phyloP scores from a whole-genome alignment of 352 stramenopile genomes.

The Phytophthora multivora region DNA sequence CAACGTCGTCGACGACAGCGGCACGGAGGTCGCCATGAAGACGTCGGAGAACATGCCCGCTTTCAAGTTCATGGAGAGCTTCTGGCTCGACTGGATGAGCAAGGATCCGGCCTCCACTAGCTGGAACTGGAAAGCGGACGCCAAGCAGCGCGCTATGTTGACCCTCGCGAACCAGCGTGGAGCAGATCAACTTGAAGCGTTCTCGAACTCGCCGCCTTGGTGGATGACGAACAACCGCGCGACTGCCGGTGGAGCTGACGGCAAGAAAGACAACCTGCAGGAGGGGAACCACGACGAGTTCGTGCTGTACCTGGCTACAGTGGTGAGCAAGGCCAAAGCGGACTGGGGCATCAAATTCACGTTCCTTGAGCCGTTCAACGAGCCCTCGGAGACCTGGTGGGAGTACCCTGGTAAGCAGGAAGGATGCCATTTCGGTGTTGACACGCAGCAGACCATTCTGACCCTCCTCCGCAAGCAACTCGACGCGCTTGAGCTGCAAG shows the following conservation, averaged over 20 bases:
- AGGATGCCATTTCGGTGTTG: slow-evolving; percentile 52
- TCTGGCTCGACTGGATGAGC: slow-evolving; percentile 60
- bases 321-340: slow-evolving; percentile 43
- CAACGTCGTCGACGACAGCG: slow-evolving; percentile 47
- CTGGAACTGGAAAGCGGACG: slow-evolving; percentile 61
- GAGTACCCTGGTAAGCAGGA: slow-evolving; percentile 54
- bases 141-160: slow-evolving; percentile 50
- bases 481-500: slow-evolving; percentile 35
- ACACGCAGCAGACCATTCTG: slow-evolving; percentile 45
- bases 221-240: slow-evolving; percentile 67
- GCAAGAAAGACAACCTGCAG: slow-evolving; percentile 53
- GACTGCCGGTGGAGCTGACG: slow-evolving; percentile 40
- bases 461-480: slow-evolving; percentile 46
- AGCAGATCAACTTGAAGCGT: slow-evolving; percentile 51
- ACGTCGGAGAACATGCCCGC: slow-evolving; percentile 52
- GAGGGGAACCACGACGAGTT: slow-evolving; percentile 56
- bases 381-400: slow-evolving; percentile 59
- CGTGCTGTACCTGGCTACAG: slow-evolving; percentile 47
- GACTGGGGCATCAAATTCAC: slow-evolving; percentile 54
- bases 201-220: slow-evolving; percentile 65
- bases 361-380: slow-evolving; percentile 67
- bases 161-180: slow-evolving; percentile 41
- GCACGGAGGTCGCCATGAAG: slow-evolving; percentile 47
- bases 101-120: slow-evolving; percentile 40
- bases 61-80: slow-evolving; percentile 57